Evolutionary conservation across 176 grass and related monocot genomes (phyloP).

Genomic region (Dendrocalamus sinicus): DNA sequence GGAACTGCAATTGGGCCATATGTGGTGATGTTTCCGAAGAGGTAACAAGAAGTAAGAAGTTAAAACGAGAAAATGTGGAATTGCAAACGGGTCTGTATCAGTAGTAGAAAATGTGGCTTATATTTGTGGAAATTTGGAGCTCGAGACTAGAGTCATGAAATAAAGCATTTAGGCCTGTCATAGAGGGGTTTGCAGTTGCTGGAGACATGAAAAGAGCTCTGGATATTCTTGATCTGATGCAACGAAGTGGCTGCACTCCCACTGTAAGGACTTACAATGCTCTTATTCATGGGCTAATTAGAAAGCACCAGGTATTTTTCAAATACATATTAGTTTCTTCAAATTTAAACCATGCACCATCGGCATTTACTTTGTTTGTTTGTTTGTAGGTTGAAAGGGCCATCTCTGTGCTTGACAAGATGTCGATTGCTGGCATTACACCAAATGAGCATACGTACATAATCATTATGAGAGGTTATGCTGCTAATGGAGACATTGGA

Average conservation of each 20-base stretch:
- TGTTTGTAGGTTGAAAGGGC: slow-evolving; percentile 77
- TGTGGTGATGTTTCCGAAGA: no score
- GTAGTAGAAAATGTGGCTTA: no score
- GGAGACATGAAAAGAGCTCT: slow-evolving; percentile 85
- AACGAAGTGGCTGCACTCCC: slow-evolving; percentile 71
- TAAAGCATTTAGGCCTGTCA: slow-evolving; percentile 91
- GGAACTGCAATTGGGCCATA: no score
- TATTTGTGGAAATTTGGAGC: no score
- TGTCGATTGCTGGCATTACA: no score
- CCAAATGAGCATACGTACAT: no score
- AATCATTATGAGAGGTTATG: no score
- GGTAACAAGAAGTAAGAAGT: no score
- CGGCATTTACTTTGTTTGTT: slow-evolving; percentile 30
- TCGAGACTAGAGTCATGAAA: no score
- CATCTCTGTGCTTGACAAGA: slow-evolving; percentile 75
- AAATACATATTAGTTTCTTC: slow-evolving; percentile 24
- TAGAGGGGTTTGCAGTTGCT: slow-evolving; percentile 82
- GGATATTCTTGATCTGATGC: slow-evolving; percentile 86
- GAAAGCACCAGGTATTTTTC: slow-evolving; percentile 74
- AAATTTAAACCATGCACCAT: background rate
- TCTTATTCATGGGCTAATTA: slow-evolving; percentile 89
- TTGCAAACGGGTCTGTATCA: no score
- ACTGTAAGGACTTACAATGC: slow-evolving; percentile 93
- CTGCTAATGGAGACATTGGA: no score
- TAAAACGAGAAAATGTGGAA: no score